Base-by-base conservation (phyloP, 2,329 filamentous ascomycete genomes). In the Colletotrichum karsti region DNA sequence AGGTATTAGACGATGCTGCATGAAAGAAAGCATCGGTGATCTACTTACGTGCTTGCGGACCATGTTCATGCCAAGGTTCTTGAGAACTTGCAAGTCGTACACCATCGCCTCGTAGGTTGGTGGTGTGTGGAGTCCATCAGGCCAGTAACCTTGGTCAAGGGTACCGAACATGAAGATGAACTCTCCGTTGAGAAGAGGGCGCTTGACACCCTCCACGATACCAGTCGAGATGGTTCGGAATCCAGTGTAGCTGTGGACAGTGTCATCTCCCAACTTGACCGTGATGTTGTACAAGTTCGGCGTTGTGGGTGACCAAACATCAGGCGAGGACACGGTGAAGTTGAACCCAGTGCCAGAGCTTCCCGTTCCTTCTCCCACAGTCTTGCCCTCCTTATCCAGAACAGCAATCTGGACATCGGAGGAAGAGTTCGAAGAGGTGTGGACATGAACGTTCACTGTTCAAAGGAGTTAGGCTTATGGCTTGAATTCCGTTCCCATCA, bases 91-190 rank as follows among this genome's bases (percentile, higher is more conserved):
- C 12, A 93, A 73, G 72, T 93, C 91, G 61, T 85, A 92, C 0
- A 88, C 80, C 89, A 93, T 91, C 0, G 91, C 91, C 69, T 93
- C 90, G 3, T 83, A 80, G 8, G 83, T 92, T 0, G 91, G 91
- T 0, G 91, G 85, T 0, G 85, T 85, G 73, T 93, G 87, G 4
- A 93, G 79, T 0, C 91, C 91, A 73, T 93, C 91, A 0, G 90
- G 91, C 91, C 90, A 93, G 75, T 83, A 92, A 0, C 91, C 91
- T 72, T 93, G 91, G 64, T 93, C 91, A 0, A 93, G 81, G 0
- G 90, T 91, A 3, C 90, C 90, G 57, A 92, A 91, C 44, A 87
- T 82, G 75, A 93, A 93, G 12, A 88, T 80, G 41, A 91, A 91
- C 60, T 92, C 82, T n/a, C 89, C 90, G 69, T 93, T 93, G 41